Conservation (phyloP, 192 early-diverging fungal genomes). For the Coemansia sp. region DNA sequence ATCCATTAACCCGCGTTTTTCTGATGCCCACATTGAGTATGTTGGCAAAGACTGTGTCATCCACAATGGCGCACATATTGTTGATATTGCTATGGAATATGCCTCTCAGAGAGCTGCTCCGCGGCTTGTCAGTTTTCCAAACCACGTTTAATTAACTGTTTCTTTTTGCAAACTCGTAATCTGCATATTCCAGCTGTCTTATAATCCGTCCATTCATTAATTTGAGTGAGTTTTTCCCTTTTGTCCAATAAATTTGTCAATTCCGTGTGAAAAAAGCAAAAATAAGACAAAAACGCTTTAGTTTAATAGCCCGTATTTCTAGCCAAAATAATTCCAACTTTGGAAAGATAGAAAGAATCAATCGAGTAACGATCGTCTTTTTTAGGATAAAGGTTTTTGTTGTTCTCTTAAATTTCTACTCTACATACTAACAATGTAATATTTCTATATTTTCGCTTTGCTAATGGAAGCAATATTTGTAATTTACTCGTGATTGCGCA, state of each 20-base stretch:
- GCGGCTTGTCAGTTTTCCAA: slow-evolving; percentile 33
- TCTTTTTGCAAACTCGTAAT: background rate
- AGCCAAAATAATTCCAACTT: background rate
- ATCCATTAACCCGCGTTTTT: slow-evolving; percentile 34
- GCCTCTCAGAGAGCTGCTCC: slow-evolving; percentile 36
- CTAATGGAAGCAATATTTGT: background rate
- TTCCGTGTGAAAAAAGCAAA: slow-evolving; percentile 3
- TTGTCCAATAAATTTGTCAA: slow-evolving; percentile 3
- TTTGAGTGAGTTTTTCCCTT: background rate
- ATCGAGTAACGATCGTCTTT: background rate
- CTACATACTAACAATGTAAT: background rate
- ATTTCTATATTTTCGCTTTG: background rate
- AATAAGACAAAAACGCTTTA: background rate
- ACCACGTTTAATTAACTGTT: background rate
- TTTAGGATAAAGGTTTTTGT: background rate
- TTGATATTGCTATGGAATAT: slow-evolving; percentile 41
- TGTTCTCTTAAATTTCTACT: background rate
- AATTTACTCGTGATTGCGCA: background rate
- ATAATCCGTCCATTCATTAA: slow-evolving; percentile 6
- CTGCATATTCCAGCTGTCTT: slow-evolving; percentile 1
- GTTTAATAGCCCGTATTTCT: background rate
- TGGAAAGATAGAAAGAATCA: background rate
- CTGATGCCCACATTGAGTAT: slow-evolving; percentile 48
- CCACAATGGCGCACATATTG: slow-evolving; percentile 49
- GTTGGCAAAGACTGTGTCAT: slow-evolving; percentile 48